phyloP scores from a whole-genome alignment of 345 rosid genomes.

The Pseudoturritis turrita region DNA sequence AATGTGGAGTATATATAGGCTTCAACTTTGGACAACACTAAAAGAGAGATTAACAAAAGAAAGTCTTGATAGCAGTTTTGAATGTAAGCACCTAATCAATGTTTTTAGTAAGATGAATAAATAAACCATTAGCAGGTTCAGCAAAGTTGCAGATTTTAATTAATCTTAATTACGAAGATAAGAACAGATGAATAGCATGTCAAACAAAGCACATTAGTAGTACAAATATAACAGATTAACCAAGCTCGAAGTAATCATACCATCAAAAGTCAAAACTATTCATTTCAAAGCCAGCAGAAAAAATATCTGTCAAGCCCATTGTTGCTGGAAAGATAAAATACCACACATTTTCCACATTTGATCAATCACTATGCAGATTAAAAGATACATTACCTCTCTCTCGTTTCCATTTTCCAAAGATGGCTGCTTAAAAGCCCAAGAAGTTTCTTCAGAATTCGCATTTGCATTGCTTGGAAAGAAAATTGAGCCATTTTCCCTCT shows the following conservation, averaged over 20 bases:
- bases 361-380: not conserved
- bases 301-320: slow-evolving; percentile 16
- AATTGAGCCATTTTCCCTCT: slow-evolving; percentile 4
- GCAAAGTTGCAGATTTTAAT: slow-evolving; percentile 3
- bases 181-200: not conserved
- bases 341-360: not conserved
- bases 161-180: not conserved
- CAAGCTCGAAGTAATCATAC: not conserved
- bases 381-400: slow-evolving; percentile 38
- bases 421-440: slow-evolving; percentile 49
- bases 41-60: not conserved
- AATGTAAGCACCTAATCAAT: not conserved
- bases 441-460: slow-evolving; percentile 27
- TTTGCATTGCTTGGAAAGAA: slow-evolving; percentile 14
- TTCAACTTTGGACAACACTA: not conserved
- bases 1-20: not conserved
- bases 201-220: slow-evolving; percentile 16
- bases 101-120: not conserved
- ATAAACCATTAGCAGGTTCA: not conserved
- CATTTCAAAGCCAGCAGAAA: slow-evolving; percentile 13
- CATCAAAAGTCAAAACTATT: slow-evolving; percentile 20
- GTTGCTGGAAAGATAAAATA: slow-evolving; percentile 16
- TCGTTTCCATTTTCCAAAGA: slow-evolving; percentile 37
- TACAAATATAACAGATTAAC: not conserved
- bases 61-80: not conserved